phyloP scores from a whole-genome alignment of 1,284 basidiomycete species.

The Austroboletus sp. region DNA sequence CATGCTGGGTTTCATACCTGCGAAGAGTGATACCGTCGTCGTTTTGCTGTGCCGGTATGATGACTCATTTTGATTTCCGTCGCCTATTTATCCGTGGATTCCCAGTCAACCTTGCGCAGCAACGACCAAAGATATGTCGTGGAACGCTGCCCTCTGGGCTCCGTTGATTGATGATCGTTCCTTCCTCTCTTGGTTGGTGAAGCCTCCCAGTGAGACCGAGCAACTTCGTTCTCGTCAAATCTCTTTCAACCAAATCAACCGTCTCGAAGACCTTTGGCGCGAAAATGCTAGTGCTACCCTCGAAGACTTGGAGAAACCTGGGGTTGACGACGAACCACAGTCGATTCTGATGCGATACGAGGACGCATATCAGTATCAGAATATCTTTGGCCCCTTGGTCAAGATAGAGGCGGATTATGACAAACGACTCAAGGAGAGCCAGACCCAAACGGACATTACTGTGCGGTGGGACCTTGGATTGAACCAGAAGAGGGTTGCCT shows the following conservation, averaged over 20 bases:
- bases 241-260: constrained; percentile 93
- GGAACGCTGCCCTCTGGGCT: constrained; percentile 97
- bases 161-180: constrained; percentile 97
- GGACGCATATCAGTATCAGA: constrained; percentile 98
- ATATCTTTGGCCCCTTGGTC: constrained; percentile 96
- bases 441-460: constrained; percentile 93
- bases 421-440: constrained; percentile 93
- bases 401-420: constrained; percentile 99
- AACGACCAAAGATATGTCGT: constrained; percentile 94
- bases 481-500: constrained; percentile 95
- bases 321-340: constrained; percentile 94
- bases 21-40: constrained; percentile 97
- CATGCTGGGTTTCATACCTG: constrained; percentile 97
- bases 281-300: constrained; percentile 92
- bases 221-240: constrained; percentile 93
- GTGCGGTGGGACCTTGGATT: constrained; percentile 97
- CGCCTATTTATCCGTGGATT: constrained; percentile 5
- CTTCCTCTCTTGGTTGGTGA: constrained; percentile 98
- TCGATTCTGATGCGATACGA: constrained; percentile 87
- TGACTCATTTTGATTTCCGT: neutral
- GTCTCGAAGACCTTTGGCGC: constrained; percentile 96
- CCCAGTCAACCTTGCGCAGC: constrained; percentile 92
- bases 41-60: constrained; percentile 92
- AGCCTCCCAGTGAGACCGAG: constrained; percentile 91
- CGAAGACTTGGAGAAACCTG: constrained; percentile 93